phyloP scores from a whole-genome alignment of 257 asterid species.

The Salvia rosmarinus region DNA sequence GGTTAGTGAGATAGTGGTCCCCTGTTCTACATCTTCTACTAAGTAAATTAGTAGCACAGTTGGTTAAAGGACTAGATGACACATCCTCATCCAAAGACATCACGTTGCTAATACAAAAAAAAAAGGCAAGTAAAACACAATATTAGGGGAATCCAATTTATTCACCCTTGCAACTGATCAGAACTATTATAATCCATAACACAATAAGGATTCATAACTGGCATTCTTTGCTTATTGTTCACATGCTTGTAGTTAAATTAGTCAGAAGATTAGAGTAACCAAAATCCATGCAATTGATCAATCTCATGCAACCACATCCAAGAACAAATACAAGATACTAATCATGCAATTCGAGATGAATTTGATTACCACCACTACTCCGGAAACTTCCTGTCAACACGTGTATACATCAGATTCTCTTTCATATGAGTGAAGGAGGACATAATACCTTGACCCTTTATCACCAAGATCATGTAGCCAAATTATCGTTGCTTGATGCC shows the following conservation, averaged over 20 bases:
- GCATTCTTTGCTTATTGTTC: conserved; percentile 27
- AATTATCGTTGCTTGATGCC: conserved; percentile 80
- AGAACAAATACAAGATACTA: neutral
- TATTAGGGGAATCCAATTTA: conserved; percentile 16
- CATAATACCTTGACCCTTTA: conserved; percentile 71
- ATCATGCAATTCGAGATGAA: conserved; percentile 5
- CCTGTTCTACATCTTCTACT: conserved; percentile 37
- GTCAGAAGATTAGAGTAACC: conserved; percentile 1
- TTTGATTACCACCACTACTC: neutral
- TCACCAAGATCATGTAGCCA: conserved; percentile 93
- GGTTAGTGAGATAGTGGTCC: conserved; percentile 62
- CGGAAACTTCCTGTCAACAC: neutral
- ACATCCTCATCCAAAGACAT: neutral
- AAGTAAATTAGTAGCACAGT: neutral
- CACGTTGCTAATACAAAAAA: conserved; percentile 21
- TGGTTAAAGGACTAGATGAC: neutral
- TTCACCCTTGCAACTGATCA: neutral
- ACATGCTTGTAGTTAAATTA: neutral
- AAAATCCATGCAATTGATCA: neutral
- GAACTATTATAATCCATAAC: conserved; percentile 12
- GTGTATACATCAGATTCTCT: neutral
- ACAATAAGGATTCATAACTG: conserved; percentile 17
- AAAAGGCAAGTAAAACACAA: conserved; percentile 7
- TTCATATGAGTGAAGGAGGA: neutral
- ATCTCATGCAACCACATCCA: conserved; percentile 18